A percentile compares a stretch with the other conserved stretches of the same genome.
Conservation (phyloP, 768 basidiomycete species). For the Lentinula sp. region DNA sequence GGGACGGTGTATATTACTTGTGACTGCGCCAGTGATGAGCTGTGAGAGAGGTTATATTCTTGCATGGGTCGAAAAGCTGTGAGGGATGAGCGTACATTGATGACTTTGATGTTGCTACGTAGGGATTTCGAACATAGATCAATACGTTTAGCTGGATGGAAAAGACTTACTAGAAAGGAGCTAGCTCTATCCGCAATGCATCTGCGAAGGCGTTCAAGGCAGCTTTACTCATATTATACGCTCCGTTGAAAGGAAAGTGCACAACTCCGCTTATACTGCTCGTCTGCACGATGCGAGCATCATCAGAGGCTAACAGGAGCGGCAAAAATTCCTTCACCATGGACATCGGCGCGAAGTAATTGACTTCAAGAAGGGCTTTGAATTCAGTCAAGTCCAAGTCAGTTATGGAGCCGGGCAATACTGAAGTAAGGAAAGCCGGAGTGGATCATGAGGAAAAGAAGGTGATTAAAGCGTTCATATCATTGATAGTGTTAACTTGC, state of each 20-base stretch:
- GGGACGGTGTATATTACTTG: slow-evolving; percentile 9
- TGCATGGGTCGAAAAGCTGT: neutral
- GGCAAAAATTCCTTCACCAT: slow-evolving; percentile 25
- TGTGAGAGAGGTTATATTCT: neutral
- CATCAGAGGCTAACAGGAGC: slow-evolving; percentile 19
- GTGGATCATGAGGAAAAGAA: too few species aligned
- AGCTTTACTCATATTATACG: slow-evolving; percentile 26
- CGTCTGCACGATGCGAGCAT: slow-evolving; percentile 22
- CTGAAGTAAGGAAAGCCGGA: slow-evolving; percentile 3
- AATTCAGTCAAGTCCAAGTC: slow-evolving; percentile 18
- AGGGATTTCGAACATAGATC: neutral
- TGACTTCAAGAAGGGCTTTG: slow-evolving; percentile 21
- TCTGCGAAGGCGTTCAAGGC: slow-evolving; percentile 23
- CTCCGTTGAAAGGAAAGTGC: slow-evolving; percentile 20
- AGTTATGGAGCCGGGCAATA: slow-evolving; percentile 15
- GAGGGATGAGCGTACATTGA: neutral
- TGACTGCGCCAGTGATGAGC: slow-evolving; percentile 17
- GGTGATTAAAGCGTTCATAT: too few species aligned
- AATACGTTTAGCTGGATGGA: neutral
- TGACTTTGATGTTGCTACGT: neutral
- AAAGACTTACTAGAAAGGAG: slow-evolving; percentile 22
- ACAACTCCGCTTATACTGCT: slow-evolving; percentile 21
- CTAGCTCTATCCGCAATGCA: slow-evolving; percentile 24
- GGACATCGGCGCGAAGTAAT: slow-evolving; percentile 23
- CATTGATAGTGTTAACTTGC: neutral